Base-by-base conservation (phyloP, 176 grass and related monocot species). In the Lolium rigidum region DNA sequence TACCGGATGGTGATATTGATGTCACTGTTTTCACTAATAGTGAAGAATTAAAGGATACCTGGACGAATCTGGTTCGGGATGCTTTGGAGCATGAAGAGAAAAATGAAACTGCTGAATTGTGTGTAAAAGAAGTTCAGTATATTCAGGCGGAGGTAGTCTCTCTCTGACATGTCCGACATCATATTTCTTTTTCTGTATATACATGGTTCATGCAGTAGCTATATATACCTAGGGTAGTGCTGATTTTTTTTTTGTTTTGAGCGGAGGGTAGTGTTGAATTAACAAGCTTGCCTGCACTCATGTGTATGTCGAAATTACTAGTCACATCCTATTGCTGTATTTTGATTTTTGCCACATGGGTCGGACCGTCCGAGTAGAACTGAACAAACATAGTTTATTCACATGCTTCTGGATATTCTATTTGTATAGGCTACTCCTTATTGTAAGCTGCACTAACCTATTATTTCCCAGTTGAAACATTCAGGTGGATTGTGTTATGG, bases 1-100 rank as follows among this genome's bases (percentile, higher is more conserved):
- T 98, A 89, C 95, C 95, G 69, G 95, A 98, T 92, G 95, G 95
- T 90, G 95, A 98, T 72, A 98, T 98, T 81, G 95, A 98, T 89
- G 90, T 98, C 80, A 98, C 95, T 79, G 89, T 90, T 80, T 89
- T 95, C 84, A 92, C 89, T 83, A 60, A 90, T 81, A 90, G 90
- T 75, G 90, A 95, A 57, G 88, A 92, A 54, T 78, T 95, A 73
- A 98, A 98, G 82, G 91, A 92, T 80, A 84, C 80, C 68, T 98
- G 95, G 95, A 91, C 95, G 55, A 92, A 95, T 64, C 41, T 90
- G 48, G 91, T 98, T 51, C 86, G 91, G 37, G 65, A 91, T 89
- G 95, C 86, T 74, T 89, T 98, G 82, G 93, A 98, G 73, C 87
- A 78, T 81, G 95, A 98, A 90, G 93, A 95, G 80, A 95, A 93